phyloP scores from a whole-genome alignment of 1,284 basidiomycete genomes.

The Ceratobasidium theobromae region DNA sequence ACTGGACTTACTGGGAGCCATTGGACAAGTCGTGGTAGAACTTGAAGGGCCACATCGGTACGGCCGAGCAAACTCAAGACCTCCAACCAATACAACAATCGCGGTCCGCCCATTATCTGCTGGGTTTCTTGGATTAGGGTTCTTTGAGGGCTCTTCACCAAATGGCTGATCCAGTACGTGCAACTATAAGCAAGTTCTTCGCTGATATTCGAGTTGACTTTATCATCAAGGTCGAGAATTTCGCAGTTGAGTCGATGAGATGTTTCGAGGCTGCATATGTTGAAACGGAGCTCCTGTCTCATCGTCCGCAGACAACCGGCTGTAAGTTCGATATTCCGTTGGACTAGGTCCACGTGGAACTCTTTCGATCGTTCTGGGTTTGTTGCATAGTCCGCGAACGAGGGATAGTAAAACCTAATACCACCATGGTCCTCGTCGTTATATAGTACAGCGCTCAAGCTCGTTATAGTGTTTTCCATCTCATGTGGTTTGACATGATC shows the following conservation, averaged over 20 bases:
- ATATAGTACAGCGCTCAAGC: constrained; percentile 30
- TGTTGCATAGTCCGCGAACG: constrained; percentile 26
- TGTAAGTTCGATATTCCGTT: neutral
- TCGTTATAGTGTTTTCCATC: neutral
- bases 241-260: constrained; percentile 18
- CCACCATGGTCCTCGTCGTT: neutral
- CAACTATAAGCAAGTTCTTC: constrained; percentile 3
- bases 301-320: neutral
- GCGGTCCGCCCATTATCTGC: neutral
- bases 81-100: constrained; percentile 28
- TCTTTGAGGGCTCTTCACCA: neutral
- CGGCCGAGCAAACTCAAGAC: constrained; percentile 19
- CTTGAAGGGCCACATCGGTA: neutral
- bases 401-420: constrained; percentile 29
- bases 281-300: constrained; percentile 16
- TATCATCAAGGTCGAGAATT: neutral
- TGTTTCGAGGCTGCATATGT: constrained; percentile 29
- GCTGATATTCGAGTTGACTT: neutral
- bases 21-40: neutral
- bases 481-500: neutral
- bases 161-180: constrained; percentile 13
- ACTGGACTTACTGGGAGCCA: neutral
- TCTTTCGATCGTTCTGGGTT: constrained; percentile 9
- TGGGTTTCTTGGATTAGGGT: neutral
- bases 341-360: neutral